Percentiles rank a stretch among this genome's conserved stretches.
phyloP scores from a whole-genome alignment of 2,329 filamentous ascomycete genomes.

The Verticillium nonalfalfae region DNA sequence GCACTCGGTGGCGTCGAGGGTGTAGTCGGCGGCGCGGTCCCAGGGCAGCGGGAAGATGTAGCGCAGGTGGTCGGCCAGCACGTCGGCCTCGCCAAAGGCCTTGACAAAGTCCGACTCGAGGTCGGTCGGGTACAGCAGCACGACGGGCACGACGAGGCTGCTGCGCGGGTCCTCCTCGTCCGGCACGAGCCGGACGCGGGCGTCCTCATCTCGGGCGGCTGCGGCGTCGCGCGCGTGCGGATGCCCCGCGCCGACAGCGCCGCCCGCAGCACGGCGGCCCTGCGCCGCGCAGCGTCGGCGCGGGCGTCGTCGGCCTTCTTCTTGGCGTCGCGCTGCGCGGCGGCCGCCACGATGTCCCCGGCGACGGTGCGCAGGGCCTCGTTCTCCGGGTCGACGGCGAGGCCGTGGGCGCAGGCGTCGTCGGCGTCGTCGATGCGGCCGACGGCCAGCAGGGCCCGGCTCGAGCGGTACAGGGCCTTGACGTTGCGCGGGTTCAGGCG shows the following conservation, averaged over 20 bases:
- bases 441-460: constrained; percentile 69
- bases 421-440: constrained; percentile 74
- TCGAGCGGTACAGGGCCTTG: constrained; percentile 87
- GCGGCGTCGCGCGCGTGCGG: constrained; percentile 55
- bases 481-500: constrained; percentile 73
- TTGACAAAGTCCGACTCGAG: constrained; percentile 89
- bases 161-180: constrained; percentile 69
- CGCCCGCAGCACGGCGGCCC: constrained; percentile 55
- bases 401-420: constrained; percentile 69
- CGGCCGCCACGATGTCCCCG: constrained; percentile 55
- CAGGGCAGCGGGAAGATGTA: constrained; percentile 88
- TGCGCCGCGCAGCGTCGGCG: constrained; percentile 44
- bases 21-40: constrained; percentile 68
- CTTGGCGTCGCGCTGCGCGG: constrained; percentile 46
- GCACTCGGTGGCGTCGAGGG: constrained; percentile 63
- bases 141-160: constrained; percentile 66
- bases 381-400: constrained; percentile 67
- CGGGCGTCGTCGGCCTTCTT: constrained; percentile 50
- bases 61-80: constrained; percentile 67
- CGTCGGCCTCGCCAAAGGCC: constrained; percentile 71
- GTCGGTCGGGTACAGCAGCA: constrained; percentile 79
- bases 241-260: constrained; percentile 68
- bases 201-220: constrained; percentile 84
- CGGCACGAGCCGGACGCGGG: constrained; percentile 60
- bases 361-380: constrained; percentile 56